A percentile compares a stretch with the other conserved stretches of the same genome.
Evolutionary conservation across 495 filamentous ascomycete genomes (phyloP).

Genomic region (Trypethelium eluteriae): DNA sequence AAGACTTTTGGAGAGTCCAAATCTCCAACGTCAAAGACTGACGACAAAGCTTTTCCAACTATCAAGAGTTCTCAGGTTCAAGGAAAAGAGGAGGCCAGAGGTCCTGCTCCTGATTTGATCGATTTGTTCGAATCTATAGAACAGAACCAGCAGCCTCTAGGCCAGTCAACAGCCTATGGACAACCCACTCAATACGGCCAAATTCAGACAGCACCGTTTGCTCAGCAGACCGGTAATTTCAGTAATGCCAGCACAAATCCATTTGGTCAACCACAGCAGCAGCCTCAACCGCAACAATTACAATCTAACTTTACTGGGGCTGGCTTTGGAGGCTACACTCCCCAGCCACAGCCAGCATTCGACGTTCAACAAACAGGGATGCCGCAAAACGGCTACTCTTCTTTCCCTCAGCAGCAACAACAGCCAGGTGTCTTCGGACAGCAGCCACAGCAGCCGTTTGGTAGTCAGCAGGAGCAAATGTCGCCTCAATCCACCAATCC

Average conservation of each 20-base stretch:
- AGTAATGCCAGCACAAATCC: constrained; percentile 40
- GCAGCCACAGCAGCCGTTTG: constrained; percentile 37
- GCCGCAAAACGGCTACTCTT: constrained; percentile 32
- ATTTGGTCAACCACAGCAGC: constrained; percentile 47
- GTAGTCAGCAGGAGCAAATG: constrained; percentile 19
- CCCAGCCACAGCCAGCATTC: constrained; percentile 45
- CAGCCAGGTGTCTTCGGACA: constrained; percentile 40
- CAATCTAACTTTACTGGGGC: constrained; percentile 57
- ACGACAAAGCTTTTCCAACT: constrained; percentile 24
- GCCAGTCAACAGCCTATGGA: constrained; percentile 33
- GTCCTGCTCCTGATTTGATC: constrained; percentile 75
- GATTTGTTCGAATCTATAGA: constrained; percentile 99
- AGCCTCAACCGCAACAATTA: constrained; percentile 30
- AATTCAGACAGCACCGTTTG: constrained; percentile 39
- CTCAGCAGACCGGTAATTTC: constrained; percentile 28
- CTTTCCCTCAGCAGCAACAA: constrained; percentile 48
- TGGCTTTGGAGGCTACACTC: constrained; percentile 79
- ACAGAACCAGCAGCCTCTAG: constrained; percentile 73
- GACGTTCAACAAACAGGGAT: constrained; percentile 36
- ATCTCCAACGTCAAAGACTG: constrained; percentile 29
- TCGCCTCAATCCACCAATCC: constrained; percentile 68
- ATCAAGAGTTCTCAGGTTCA: constrained; percentile 21
- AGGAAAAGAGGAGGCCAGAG: constrained; percentile 44
- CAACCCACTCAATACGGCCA: constrained; percentile 28
- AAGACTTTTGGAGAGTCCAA: constrained; percentile 22